phyloP scores from a whole-genome alignment of 2,329 filamentous ascomycete species.

The Sclerotinia subarctica region DNA sequence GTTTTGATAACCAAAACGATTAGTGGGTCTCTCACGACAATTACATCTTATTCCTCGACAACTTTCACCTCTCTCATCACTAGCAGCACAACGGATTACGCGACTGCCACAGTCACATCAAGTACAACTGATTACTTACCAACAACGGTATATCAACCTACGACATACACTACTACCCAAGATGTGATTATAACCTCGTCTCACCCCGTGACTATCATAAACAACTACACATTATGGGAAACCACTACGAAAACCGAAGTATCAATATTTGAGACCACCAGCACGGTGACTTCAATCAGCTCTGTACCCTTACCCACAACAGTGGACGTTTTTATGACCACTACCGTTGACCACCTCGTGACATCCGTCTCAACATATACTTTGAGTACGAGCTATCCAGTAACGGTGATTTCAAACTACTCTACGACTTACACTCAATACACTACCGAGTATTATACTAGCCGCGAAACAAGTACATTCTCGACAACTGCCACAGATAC shows the following conservation, averaged over 20 bases:
- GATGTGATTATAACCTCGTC: slow-evolving; percentile 1
- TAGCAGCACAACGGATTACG: slow-evolving; percentile 7
- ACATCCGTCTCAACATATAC: slow-evolving; percentile 6
- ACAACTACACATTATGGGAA: slow-evolving; percentile 14
- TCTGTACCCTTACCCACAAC: slow-evolving; percentile 5
- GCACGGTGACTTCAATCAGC: not conserved
- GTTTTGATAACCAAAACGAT: slow-evolving; percentile 10
- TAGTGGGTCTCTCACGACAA: slow-evolving; percentile 9
- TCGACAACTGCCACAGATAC: not conserved
- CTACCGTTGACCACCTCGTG: not conserved
- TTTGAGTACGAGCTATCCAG: slow-evolving; percentile 7
- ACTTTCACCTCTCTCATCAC: slow-evolving; percentile 18
- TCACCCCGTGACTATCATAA: slow-evolving; percentile 22
- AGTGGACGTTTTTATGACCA: slow-evolving; percentile 2
- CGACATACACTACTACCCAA: slow-evolving; percentile 7
- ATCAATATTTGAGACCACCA: slow-evolving; percentile 16
- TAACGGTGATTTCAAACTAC: slow-evolving; percentile 6
- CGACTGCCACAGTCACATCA: slow-evolving; percentile 10
- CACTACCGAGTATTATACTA: slow-evolving; percentile 3
- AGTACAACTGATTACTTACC: slow-evolving; percentile 4
- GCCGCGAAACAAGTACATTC: slow-evolving; percentile 6
- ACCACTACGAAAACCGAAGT: not conserved
- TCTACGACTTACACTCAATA: slow-evolving; percentile 13
- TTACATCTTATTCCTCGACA: slow-evolving; percentile 21
- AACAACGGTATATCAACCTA: slow-evolving; percentile 10